Conservation (phyloP, 2,329 filamentous ascomycete genomes). For the Zasmidium cellare region DNA sequence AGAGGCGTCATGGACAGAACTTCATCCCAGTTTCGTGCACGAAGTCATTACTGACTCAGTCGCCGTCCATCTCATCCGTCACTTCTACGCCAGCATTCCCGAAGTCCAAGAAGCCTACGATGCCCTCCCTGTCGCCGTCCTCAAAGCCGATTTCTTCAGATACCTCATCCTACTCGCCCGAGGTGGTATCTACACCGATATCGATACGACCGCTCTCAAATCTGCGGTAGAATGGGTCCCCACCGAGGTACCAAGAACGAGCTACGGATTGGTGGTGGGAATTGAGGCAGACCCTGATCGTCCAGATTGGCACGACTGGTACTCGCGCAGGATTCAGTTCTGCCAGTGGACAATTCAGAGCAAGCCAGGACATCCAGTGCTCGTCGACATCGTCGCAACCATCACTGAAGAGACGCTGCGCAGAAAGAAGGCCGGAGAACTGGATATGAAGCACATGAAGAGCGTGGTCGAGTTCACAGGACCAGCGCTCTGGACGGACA, state of each 20-base stretch:
- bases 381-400: constrained; percentile 81
- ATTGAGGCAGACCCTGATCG: constrained; percentile 96
- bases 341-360: constrained; percentile 99
- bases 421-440: constrained; percentile 66
- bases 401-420: constrained; percentile 81
- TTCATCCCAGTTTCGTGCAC: constrained; percentile 90
- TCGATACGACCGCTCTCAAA: constrained; percentile 84
- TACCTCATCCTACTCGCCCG: constrained; percentile 72
- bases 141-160: constrained; percentile 67
- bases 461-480: constrained; percentile 88
- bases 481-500: constrained; percentile 91
- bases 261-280: constrained; percentile 83
- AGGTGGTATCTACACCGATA: constrained; percentile 75
- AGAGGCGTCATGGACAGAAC: constrained; percentile 84
- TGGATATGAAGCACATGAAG: constrained; percentile 54
- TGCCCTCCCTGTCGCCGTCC: constrained; percentile 49
- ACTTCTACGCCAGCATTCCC: constrained; percentile 75
- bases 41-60: constrained; percentile 94
- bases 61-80: constrained; percentile 74
- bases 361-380: constrained; percentile 89
- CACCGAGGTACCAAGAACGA: constrained; percentile 69
- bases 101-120: constrained; percentile 53
- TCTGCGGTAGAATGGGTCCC: constrained; percentile 89
- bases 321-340: constrained; percentile 93
- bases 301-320: constrained; percentile 91